Base-by-base conservation (phyloP, 2,329 filamentous ascomycete species). In the Aurifilum marmelostoma region DNA sequence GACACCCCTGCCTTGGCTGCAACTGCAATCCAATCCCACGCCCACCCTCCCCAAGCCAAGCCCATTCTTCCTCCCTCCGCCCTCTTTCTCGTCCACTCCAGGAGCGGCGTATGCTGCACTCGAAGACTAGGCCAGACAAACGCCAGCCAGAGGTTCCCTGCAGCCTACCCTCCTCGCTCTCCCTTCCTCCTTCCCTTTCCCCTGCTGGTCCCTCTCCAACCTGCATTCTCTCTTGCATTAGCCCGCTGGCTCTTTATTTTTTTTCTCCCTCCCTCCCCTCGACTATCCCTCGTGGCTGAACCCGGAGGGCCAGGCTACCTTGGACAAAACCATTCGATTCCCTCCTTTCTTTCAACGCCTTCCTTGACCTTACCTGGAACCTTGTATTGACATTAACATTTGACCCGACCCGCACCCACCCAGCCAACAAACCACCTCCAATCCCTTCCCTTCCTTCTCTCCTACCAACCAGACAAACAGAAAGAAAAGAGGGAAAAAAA, bases 281-380 rank as follows among this genome's bases (percentile, higher is more conserved):
- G 14, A n/a, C n/a, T 63, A 41, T 29, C 61, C 12, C 32, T 32
- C 24, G 34, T 29, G 41, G 61, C 39, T 63, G 61, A 63, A 27
- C 27, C 27, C 34, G 11, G 18, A n/a, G 63, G 63, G 61, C 47
- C 39, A 39, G 61, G 21, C 61, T 65, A 37, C 41, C 27, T 41
- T 47, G 43, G 41, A 63, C 61, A 58, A 66, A 54, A 32, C 56
- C 65, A 60, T 71, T 71, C 69, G 43, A 69, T 71, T 71, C 69
- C 69, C 63, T 69, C 63, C 69, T 69, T 64, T 71, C 69, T 63
- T 66, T 71, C 59, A 54, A 63, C 39, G 21, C 69, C 63, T 63
- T 29, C 41, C 29, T 58, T 68, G 66, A 63, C 69, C 60, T 63
- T 63, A 64, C 63, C 63, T 7, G n/a, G 43, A 16, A 47, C 43